Evolutionary conservation across 2,329 filamentous ascomycete genomes (phyloP), one percentile per base, ranked within the genome.

Genomic region (Xylaria hypoxylon): DNA sequence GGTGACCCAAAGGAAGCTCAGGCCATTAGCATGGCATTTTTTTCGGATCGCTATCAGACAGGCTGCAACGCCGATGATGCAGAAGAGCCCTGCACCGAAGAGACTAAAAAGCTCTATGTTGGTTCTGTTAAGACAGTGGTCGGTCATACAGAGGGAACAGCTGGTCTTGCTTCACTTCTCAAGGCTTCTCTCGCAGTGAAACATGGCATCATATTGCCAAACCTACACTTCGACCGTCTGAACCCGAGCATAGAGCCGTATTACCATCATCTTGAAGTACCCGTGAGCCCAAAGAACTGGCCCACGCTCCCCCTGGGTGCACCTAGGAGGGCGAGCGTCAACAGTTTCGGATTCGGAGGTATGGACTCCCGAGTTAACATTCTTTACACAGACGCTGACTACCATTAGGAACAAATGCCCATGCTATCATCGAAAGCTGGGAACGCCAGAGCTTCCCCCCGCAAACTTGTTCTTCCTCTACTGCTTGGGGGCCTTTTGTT

Each of bases 61-160:
- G 11, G 15, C 6, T 10, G 13, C 6, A 28, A 38, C 11, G 17
- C n/a, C n/a, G n/a, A n/a, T n/a, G n/a, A n/a, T n/a, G n/a, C n/a
- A n/a, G n/a, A n/a, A n/a, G n/a, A n/a, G n/a, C n/a, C n/a, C n/a
- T n/a, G n/a, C n/a, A 19, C 2, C 26, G 13, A 8, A 22, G 38
- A 6, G 47, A 35, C 5, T 26, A 17, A 45, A 10, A 53, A 56
- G 38, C 50, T 69, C 1, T 48, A 48, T 26, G 75, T 76, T 19
- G 70, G 74, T 5, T 53, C 42, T 0, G 47, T 68, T 3, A 68
- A 68, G 26, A 68, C 62, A 1, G 51, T 66, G 1, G 59, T 78
- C 0, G 76, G 76, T 0, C 76, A 78, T 26, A 71, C 68, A 0
- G 76, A 77, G 17, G 72, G 73, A 0, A 65, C 72, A 1, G 72